These are phyloP conservation scores for Erysiphe pulchra DNA, from an alignment of 2,329 filamentous ascomycete genomes.

Conservation along the genomic window DNA sequence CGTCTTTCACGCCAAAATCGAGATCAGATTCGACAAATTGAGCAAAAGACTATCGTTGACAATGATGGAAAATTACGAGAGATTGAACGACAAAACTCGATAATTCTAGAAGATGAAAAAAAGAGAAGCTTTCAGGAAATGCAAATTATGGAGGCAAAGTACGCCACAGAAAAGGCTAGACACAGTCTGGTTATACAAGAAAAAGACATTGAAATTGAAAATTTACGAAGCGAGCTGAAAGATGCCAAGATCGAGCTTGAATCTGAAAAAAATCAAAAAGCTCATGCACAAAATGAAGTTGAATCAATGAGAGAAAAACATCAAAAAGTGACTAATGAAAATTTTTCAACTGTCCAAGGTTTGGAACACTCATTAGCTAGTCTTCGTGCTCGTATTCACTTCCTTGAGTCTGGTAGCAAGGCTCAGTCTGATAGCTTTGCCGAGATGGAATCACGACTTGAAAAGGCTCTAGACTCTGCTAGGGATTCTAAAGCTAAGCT, in stretches of 20 bases:
- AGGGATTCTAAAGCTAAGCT: slow-evolving; percentile 56
- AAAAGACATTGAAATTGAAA: slow-evolving; percentile 28
- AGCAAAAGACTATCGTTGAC: slow-evolving; percentile 29
- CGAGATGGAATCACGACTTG: slow-evolving; percentile 53
- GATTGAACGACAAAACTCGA: slow-evolving; percentile 11
- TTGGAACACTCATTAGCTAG: slow-evolving; percentile 54
- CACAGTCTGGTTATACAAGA: slow-evolving; percentile 9
- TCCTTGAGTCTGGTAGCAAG: slow-evolving; percentile 72
- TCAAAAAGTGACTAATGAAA: slow-evolving; percentile 26
- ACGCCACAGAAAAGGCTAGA: slow-evolving; percentile 19
- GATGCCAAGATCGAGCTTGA: slow-evolving; percentile 24
- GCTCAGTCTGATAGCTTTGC: slow-evolving; percentile 71
- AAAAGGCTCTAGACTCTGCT: slow-evolving; percentile 46
- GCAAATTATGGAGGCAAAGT: slow-evolving; percentile 31
- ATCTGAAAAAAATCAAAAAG: slow-evolving; percentile 29
- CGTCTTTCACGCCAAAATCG: slow-evolving; percentile 33
- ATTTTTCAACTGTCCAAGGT: slow-evolving; percentile 32
- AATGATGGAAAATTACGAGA: slow-evolving; percentile 11
- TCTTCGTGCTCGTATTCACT: slow-evolving; percentile 60
- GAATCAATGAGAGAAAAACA: slow-evolving; percentile 17
- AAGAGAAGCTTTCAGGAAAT: slow-evolving; percentile 32
- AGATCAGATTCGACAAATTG: slow-evolving; percentile 39
- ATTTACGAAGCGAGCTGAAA: slow-evolving; percentile 21
- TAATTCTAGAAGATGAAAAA: slow-evolving; percentile 40
- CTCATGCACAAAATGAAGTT: slow-evolving; percentile 19